Evolutionary conservation across 2,329 filamentous ascomycete genomes (phyloP).

Genomic region (Phialemonium atrogriseum): DNA sequence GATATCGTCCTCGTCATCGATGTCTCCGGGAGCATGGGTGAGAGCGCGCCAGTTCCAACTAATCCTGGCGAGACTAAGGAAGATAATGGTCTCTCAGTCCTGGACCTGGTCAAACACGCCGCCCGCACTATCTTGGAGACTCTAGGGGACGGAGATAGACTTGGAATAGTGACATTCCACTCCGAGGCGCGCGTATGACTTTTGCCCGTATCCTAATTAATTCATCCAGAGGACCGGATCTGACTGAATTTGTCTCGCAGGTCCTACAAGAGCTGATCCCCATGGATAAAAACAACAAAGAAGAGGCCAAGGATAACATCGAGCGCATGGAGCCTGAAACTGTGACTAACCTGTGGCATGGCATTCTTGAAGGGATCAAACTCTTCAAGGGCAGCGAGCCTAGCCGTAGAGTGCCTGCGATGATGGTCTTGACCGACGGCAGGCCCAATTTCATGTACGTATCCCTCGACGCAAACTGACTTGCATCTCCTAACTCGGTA

Average conservation of each 20-base stretch:
- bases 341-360: slow-evolving; percentile 51
- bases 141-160: slow-evolving; percentile 41
- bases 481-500: not conserved
- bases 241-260: slow-evolving; percentile 10
- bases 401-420: slow-evolving; percentile 33
- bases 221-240: not conserved
- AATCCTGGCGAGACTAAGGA: slow-evolving; percentile 30
- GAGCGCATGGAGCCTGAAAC: slow-evolving; percentile 26
- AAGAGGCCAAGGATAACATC: slow-evolving; percentile 30
- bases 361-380: slow-evolving; percentile 40
- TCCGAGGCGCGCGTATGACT: slow-evolving; percentile 22
- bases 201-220: not conserved
- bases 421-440: slow-evolving; percentile 48
- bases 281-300: slow-evolving; percentile 41
- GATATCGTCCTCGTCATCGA: slow-evolving; percentile 57
- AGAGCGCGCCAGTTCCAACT: slow-evolving; percentile 34
- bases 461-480: no score
- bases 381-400: slow-evolving; percentile 30
- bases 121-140: slow-evolving; percentile 48
- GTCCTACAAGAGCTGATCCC: slow-evolving; percentile 34
- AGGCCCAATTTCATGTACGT: slow-evolving; percentile 43
- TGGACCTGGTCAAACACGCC: slow-evolving; percentile 54
- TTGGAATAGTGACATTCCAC: slow-evolving; percentile 50
- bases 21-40: slow-evolving; percentile 48
- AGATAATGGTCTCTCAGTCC: slow-evolving; percentile 40